These are phyloP conservation scores for Aristolochia contorta DNA, from an alignment of 164 flowering plant genomes.

Conservation along the genomic window DNA sequence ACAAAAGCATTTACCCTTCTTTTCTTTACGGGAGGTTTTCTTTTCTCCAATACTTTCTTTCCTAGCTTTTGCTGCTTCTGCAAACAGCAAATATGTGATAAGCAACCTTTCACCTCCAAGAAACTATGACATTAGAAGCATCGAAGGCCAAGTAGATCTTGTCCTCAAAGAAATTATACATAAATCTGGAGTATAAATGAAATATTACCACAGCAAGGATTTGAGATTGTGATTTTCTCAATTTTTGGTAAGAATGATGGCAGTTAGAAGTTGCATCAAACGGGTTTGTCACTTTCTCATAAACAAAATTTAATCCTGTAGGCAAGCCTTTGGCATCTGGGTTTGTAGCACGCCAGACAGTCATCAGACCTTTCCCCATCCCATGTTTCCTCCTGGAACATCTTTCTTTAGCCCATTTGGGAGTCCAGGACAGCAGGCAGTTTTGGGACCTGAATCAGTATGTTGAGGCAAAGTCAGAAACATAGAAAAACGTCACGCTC, in stretches of 20 bases:
- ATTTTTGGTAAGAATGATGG: constrained; percentile 10
- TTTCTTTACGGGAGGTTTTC: constrained; percentile 30
- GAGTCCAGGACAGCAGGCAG: constrained; percentile 5
- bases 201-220: constrained; percentile 27
- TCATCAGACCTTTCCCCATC: constrained; percentile 79
- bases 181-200: neutral
- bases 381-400: constrained; percentile 47
- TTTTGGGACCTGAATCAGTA: constrained; percentile 22
- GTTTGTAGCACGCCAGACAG: constrained; percentile 50
- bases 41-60: constrained; percentile 35
- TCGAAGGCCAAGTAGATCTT: neutral
- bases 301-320: constrained; percentile 20
- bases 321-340: constrained; percentile 36
- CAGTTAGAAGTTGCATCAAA: constrained; percentile 11
- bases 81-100: neutral
- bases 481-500: too few relatives aligned
- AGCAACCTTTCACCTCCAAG: neutral
- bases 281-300: constrained; percentile 7
- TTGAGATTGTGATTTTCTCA: constrained; percentile 18
- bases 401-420: constrained; percentile 13
- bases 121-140: neutral
- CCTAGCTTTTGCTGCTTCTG: constrained; percentile 35
- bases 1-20: constrained; percentile 36
- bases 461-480: neutral
- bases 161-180: neutral